A percentile compares a stretch with the other conserved stretches of the same genome.
Evolutionary conservation across 306 rosid species (phyloP).

Genomic region (Vicia sativa): DNA sequence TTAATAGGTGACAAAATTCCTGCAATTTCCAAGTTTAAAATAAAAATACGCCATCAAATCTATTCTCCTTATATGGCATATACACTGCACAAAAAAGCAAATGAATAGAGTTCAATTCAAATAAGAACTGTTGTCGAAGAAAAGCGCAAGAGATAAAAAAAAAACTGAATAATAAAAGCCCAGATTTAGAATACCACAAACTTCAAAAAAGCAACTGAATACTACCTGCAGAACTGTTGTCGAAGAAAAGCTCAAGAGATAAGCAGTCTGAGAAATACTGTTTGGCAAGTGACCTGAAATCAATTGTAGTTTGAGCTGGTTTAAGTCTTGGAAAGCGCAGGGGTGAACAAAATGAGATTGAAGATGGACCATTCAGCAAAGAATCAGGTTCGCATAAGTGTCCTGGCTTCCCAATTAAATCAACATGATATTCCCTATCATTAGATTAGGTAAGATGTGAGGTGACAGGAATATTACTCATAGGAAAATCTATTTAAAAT

Average conservation of each 20-base stretch:
- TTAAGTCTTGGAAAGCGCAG: conserved; percentile 88
- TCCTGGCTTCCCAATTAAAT: conserved; percentile 92
- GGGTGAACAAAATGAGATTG: conserved; percentile 96
- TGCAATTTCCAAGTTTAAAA: conserved; percentile 14
- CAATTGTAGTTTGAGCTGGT: conserved; percentile 72
- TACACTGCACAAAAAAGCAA: conserved; percentile 8
- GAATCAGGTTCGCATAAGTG: conserved; percentile 87
- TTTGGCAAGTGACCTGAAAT: conserved; percentile 91
- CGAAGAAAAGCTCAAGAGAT: conserved; percentile 83
- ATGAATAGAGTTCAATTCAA: conserved; percentile 27
- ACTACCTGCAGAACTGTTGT: conserved; percentile 80
- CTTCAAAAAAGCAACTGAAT: conserved; percentile 32
- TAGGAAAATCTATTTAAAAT: conserved; percentile 25
- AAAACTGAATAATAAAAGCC: background rate
- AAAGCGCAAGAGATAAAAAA: background rate
- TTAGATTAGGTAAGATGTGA: conserved; percentile 39
- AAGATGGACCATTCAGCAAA: conserved; percentile 95
- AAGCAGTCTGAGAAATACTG: conserved; percentile 84
- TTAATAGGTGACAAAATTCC: background rate
- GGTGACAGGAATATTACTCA: conserved; percentile 31
- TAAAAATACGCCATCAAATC: conserved; percentile 3
- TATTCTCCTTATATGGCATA: conserved; percentile 17
- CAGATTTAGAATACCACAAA: conserved; percentile 37
- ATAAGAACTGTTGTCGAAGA: background rate
- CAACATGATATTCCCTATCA: conserved; percentile 89